phyloP scores from a whole-genome alignment of 345 rosid species.

The Lepidium africanum region DNA sequence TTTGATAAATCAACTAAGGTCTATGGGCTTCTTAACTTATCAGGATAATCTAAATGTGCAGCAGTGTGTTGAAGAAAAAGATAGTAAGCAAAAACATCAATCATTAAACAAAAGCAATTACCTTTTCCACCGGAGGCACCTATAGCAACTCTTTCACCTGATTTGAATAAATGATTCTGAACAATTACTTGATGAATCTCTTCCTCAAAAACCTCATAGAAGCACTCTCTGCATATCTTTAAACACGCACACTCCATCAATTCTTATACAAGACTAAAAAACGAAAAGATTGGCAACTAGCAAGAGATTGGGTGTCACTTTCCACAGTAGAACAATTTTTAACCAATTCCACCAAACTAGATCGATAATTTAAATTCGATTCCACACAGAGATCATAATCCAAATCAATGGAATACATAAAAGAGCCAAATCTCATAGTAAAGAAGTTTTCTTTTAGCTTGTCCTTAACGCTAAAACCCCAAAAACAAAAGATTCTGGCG shows the following conservation, averaged over 20 bases:
- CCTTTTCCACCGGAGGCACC: conserved; percentile 99
- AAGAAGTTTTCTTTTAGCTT: background rate
- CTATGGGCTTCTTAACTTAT: background rate
- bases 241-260: background rate
- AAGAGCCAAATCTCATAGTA: background rate
- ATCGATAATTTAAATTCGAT: background rate
- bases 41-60: background rate
- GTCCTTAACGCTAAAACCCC: background rate
- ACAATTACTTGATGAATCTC: conserved; percentile 77
- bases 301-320: background rate
- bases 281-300: background rate
- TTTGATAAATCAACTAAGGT: background rate
- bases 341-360: background rate
- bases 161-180: conserved; percentile 55
- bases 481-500: background rate
- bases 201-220: conserved; percentile 74
- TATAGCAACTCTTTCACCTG: conserved; percentile 75
- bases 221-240: conserved; percentile 88
- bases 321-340: background rate
- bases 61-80: background rate
- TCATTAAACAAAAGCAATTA: background rate
- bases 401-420: background rate
- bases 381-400: background rate
- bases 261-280: background rate
- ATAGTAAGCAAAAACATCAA: background rate